phyloP scores from a whole-genome alignment of 345 rosid genomes.

The Moricandia moricandioides region DNA sequence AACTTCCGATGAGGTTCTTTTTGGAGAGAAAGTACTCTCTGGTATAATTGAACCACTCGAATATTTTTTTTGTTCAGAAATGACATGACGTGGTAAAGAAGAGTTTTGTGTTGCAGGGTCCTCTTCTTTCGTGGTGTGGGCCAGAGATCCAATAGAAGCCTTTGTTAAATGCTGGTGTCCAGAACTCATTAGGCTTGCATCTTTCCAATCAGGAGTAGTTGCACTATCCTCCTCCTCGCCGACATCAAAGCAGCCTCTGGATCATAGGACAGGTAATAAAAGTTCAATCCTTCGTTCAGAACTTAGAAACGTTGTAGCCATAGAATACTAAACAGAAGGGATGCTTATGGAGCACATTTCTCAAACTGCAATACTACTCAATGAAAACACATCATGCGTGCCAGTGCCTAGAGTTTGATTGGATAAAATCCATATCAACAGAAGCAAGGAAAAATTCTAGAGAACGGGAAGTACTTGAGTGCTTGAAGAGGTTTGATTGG shows the following conservation, averaged over 20 bases:
- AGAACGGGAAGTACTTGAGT: conserved; percentile 50
- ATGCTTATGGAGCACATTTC: conserved; percentile 1
- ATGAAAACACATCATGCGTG: conserved; percentile 1
- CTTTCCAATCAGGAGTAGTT: conserved; percentile 60
- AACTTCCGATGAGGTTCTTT: conserved; percentile 51
- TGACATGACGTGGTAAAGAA: conserved; percentile 45
- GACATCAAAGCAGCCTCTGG: conserved; percentile 87
- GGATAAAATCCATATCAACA: not conserved
- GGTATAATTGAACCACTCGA: conserved; percentile 64
- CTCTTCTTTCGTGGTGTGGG: conserved; percentile 48
- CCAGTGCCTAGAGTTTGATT: conserved; percentile 2
- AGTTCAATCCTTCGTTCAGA: not conserved
- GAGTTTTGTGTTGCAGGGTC: conserved; percentile 49
- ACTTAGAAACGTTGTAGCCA: not conserved
- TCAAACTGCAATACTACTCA: conserved; percentile 7
- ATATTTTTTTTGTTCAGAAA: conserved; percentile 49
- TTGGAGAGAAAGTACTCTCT: conserved; percentile 50
- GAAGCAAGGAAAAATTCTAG: conserved; percentile 2
- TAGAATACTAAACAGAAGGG: not conserved
- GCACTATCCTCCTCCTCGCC: conserved; percentile 62
- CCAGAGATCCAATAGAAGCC: conserved; percentile 39
- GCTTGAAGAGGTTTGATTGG: conserved; percentile 87
- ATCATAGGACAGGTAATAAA: conserved; percentile 25
- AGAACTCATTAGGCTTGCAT: conserved; percentile 38
- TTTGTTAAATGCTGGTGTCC: conserved; percentile 47